phyloP scores from a whole-genome alignment of 345 rosid species.

The Eucalyptus erythrocorys region DNA sequence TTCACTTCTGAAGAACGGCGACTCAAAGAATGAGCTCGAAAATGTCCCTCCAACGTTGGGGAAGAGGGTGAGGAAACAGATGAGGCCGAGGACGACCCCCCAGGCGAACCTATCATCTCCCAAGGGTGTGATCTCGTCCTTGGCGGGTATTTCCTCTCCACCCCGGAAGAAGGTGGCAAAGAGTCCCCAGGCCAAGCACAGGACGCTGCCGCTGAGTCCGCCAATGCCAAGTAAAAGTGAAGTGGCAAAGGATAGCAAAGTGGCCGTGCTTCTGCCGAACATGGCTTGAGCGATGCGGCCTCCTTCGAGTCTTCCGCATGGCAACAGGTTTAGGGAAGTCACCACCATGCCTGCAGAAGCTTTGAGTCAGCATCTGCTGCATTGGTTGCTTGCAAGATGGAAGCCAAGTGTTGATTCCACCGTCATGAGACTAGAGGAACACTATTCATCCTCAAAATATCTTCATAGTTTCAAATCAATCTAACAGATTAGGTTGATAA shows the following conservation, averaged over 20 bases:
- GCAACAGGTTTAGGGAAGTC: constrained; percentile 80
- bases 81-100: constrained; percentile 75
- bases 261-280: constrained; percentile 81
- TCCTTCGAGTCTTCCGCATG: constrained; percentile 94
- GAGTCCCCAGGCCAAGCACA: constrained; percentile 85
- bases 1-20: constrained; percentile 71
- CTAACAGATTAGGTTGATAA: not conserved
- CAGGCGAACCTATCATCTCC: constrained; percentile 69
- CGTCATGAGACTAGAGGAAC: not conserved
- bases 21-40: constrained; percentile 60
- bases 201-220: constrained; percentile 82
- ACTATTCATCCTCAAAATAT: not conserved
- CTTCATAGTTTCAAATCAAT: not conserved
- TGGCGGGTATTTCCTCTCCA: constrained; percentile 83
- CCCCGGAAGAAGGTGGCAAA: constrained; percentile 91
- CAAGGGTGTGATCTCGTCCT: constrained; percentile 74
- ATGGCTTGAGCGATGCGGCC: constrained; percentile 93
- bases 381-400: not conserved
- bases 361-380: not conserved
- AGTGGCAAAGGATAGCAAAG: constrained; percentile 58
- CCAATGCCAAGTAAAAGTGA: constrained; percentile 69
- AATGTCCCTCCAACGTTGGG: constrained; percentile 91
- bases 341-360: constrained; percentile 77
- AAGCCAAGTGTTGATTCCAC: not conserved
- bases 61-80: constrained; percentile 87